phyloP scores from a whole-genome alignment of 192 early-diverging fungal genomes.

The Geosiphon pyriformis region DNA sequence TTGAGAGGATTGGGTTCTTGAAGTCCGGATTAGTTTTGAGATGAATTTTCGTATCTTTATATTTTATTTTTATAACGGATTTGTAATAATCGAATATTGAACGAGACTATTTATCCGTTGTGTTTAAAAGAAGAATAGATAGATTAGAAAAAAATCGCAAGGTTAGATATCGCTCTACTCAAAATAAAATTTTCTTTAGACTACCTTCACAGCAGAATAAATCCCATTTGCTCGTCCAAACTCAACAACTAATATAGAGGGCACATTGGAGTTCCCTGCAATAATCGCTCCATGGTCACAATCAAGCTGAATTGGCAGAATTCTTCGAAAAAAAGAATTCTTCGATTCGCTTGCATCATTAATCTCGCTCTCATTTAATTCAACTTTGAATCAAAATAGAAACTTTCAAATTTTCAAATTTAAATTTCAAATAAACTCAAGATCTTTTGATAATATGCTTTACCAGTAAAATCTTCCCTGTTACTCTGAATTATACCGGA shows the following conservation, averaged over 20 bases:
- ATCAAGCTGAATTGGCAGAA: conserved; percentile 64
- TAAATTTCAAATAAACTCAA: background rate
- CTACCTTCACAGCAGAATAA: conserved; percentile 44
- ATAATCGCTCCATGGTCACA: conserved; percentile 62
- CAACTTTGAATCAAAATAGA: conserved; percentile 23
- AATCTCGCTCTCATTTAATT: conserved; percentile 30
- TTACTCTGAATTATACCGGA: background rate
- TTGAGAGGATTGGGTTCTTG: conserved; percentile 26
- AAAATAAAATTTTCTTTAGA: background rate
- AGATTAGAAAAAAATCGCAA: too few species aligned
- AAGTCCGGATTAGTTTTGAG: conserved; percentile 62
- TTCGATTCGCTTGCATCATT: conserved; percentile 25
- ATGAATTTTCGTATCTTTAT: conserved; percentile 49
- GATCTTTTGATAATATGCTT: too few species aligned
- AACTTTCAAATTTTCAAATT: too few species aligned
- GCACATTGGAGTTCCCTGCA: conserved; percentile 63
- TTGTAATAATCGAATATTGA: conserved; percentile 56
- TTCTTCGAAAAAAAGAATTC: conserved; percentile 44
- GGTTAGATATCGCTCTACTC: too few species aligned
- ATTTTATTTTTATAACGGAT: conserved; percentile 44
- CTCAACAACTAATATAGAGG: conserved; percentile 52
- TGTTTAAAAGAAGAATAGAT: background rate
- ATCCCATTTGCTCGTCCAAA: conserved; percentile 54
- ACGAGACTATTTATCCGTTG: conserved; percentile 33
- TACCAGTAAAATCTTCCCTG: conserved; percentile 8